These are phyloP conservation scores for Cochlearia excelsa DNA, from an alignment of 345 rosid genomes.

Conservation along the genomic window DNA sequence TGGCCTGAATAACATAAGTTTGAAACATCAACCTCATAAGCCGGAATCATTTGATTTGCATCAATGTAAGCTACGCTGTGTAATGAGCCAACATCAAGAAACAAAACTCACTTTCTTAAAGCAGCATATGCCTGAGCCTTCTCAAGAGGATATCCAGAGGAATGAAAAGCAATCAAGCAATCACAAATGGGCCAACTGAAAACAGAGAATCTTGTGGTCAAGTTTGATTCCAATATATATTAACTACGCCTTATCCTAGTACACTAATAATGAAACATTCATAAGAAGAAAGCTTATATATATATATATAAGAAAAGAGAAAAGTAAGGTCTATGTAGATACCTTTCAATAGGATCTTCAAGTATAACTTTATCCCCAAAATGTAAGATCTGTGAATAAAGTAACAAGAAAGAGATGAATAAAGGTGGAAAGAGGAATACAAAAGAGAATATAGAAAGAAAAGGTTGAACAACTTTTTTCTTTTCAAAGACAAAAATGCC, in stretches of 20 bases:
- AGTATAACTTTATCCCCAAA: constrained; percentile 83
- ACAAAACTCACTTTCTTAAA: constrained; percentile 69
- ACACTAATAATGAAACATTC: constrained; percentile 18
- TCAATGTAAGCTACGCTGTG: background rate
- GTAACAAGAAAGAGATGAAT: constrained; percentile 3
- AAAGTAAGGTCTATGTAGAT: background rate
- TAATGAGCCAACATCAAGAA: constrained; percentile 6
- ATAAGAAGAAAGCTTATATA: background rate
- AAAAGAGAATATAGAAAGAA: constrained; percentile 28
- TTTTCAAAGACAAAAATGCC: background rate
- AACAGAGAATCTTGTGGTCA: constrained; percentile 31
- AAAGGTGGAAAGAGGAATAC: constrained; percentile 10
- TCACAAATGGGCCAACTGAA: constrained; percentile 98
- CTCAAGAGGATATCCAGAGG: constrained; percentile 88
- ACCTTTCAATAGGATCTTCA: constrained; percentile 96
- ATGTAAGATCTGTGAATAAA: constrained; percentile 56
- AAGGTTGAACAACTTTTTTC: constrained; percentile 18
- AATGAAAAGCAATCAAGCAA: constrained; percentile 95
- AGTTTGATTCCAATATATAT: constrained; percentile 25
- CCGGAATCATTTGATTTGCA: constrained; percentile 1
- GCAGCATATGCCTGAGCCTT: constrained; percentile 71
- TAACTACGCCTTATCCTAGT: constrained; percentile 14
- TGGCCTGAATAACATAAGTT: constrained; percentile 57
- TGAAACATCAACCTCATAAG: constrained; percentile 17
- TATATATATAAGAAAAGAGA: too few species aligned